Base-by-base conservation (phyloP, 2,329 filamentous ascomycete genomes). In the Ophiosphaerella herpotricha region DNA sequence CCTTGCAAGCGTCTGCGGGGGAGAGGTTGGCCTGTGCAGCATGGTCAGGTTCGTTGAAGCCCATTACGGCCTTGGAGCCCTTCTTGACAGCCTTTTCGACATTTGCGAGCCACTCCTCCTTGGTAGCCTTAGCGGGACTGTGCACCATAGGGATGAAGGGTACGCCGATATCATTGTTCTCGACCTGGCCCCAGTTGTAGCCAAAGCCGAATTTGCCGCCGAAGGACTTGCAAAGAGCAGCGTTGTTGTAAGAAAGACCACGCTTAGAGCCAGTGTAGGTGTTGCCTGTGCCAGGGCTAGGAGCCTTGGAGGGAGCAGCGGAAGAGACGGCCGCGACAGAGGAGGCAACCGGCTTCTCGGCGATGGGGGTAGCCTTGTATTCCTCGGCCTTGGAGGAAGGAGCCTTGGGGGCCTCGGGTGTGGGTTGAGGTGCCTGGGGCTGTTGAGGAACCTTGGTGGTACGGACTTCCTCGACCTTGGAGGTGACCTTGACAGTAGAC, bases 211-310 rank as follows among this genome's bases (percentile, higher is more conserved):
- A 78, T 51, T 80, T 67, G 42, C 70, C 67, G 39, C 74, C 64
- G 69, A 89, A 85, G 55, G 72, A 62, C 46, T 76, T 73, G 68
- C 81, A 79, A 32, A 87, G 75, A 24, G 58, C 61, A 47, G 78
- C 78, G 29, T 83, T 75, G 73, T 89, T 89, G 81, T 86, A 90
- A 43, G 83, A 83, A 42, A 89, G 73, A 73, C 87, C 87, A 68
- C 86, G 85, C 83, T 88, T 87, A 62, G 71, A 68, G 45, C 67
- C 68, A 23, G 61, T 67, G 63, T 67, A 65, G 31, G 62, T 57
- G 35, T 63, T 62, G 16, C 61, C 55, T 37, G 52, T 39, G n/a
- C 55, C 55, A 38, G 64, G 50, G 16, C 51, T 47, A 21, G 57
- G 48, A 21, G 65, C 46, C 11, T 58, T 42, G 24, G 62, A 57